Base-by-base conservation (phyloP, 768 basidiomycete species). In the Serendipita sp. region DNA sequence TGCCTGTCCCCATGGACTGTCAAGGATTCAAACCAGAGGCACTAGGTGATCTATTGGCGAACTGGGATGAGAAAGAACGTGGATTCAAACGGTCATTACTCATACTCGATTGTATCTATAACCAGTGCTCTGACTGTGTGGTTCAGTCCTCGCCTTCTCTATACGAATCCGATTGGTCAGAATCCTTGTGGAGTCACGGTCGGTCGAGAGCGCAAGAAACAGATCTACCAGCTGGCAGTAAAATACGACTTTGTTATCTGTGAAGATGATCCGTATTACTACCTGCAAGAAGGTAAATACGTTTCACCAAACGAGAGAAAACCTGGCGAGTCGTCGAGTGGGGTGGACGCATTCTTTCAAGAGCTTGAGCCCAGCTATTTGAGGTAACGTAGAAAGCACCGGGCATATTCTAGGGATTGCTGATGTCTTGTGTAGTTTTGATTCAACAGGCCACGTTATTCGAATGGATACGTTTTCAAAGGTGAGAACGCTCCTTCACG, bases 261-360 rank as follows among this genome's bases (percentile, higher is more conserved):
- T 64, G 88, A 91, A 75, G 89, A 91, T 69, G 89, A 90, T 73
- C 89, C 89, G 2, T 89, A 90, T 73, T 84, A 81, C 73, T 87
- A 88, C 75, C 75, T 89, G 28, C 87, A 89, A 71, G 74, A 83
- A 67, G 81, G 80, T 0, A 67, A 73, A 1, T 89, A 86, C 71
- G 70, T 77, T 7, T 66, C 68, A 3, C 79, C 77, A 3, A 80
- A 80, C 66, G 73, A 73, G 48, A 7, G 32, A n/a, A 1, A 52
- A 23, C 8, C 35, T 77, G 75, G 23, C 66, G 52, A 45, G 10
- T 65, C 1, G 28, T 46, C 3, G 66, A 75, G 70, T 32, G 79
- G 78, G 36, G 76, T 78, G 28, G 77, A 77, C 41, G 71, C 69
- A 48, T 86, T 78, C 72, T 69, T 88, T 56, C 72, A 78, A 2